Conservation (phyloP, 106 monocot genomes). For the Dioscorea zingiberensis region DNA sequence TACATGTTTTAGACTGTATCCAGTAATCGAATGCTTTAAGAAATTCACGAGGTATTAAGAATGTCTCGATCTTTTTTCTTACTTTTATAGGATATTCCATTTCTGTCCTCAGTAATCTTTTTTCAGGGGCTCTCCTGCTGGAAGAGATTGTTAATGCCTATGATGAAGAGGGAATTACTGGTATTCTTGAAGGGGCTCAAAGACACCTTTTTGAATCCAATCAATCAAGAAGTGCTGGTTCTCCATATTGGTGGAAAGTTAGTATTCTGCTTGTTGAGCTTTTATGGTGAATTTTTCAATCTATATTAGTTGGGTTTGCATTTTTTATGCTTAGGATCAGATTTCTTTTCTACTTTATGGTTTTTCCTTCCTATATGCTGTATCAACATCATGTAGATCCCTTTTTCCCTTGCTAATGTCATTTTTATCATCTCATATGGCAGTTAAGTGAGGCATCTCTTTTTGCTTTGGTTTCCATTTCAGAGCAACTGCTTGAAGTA, state of each 20-base stretch:
- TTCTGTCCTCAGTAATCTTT: neutral
- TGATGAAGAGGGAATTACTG: conserved; percentile 53
- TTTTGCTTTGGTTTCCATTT: conserved; percentile 68
- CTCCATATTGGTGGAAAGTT: conserved; percentile 90
- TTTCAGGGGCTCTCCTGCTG: conserved; percentile 66
- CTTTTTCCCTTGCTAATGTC: no score
- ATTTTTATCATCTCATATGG: conserved; percentile 1
- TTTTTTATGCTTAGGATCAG: no score
- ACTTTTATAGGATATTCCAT: no score
- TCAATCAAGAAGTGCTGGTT: conserved; percentile 54
- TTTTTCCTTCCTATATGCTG: no score
- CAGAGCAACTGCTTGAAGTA: conserved; percentile 76
- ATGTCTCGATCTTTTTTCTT: no score
- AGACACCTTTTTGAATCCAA: conserved; percentile 59
- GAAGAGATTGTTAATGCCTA: conserved; percentile 77
- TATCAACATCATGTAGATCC: neutral
- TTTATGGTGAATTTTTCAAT: no score
- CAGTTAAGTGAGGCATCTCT: conserved; percentile 88
- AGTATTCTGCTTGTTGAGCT: conserved; percentile 11
- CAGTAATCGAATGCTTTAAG: no score
- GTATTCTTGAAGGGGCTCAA: conserved; percentile 57
- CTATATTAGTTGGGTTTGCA: no score
- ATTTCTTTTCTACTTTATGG: no score
- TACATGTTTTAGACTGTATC: no score
- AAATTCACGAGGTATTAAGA: no score